Evolutionary conservation across 192 early-diverging fungal genomes (phyloP).

Genomic region (Podila minutissima): DNA sequence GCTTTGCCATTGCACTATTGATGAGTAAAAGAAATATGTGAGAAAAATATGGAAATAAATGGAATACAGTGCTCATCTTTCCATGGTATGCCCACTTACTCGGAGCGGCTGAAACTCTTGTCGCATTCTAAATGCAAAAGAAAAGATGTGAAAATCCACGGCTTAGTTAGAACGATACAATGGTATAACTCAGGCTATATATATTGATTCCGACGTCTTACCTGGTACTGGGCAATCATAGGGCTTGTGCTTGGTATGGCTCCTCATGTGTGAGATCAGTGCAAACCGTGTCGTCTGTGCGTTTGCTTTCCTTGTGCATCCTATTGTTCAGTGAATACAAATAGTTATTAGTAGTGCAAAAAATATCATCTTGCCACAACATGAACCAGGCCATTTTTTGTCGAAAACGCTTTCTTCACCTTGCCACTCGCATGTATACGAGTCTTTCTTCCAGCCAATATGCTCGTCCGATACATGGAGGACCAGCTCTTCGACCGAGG

Average conservation of each 20-base stretch:
- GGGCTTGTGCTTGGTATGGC: slow-evolving; percentile 69
- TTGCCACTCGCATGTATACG: slow-evolving; percentile 67
- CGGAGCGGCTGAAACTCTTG: slow-evolving; percentile 52
- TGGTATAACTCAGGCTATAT: too few species aligned
- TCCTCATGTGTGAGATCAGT: slow-evolving; percentile 67
- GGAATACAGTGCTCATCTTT: too few species aligned
- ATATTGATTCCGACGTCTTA: not conserved
- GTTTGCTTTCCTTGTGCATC: slow-evolving; percentile 57
- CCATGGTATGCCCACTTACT: slow-evolving; percentile 11
- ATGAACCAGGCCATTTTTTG: not conserved
- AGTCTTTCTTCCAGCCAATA: slow-evolving; percentile 65
- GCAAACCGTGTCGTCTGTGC: slow-evolving; percentile 66
- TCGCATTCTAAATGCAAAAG: slow-evolving; percentile 29
- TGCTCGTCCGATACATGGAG: slow-evolving; percentile 65
- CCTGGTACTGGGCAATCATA: slow-evolving; percentile 60
- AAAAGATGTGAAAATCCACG: not conserved
- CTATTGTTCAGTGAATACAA: not conserved
- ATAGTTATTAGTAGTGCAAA: not conserved
- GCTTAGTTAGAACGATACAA: not conserved
- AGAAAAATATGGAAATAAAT: not conserved
- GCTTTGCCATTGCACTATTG: slow-evolving; percentile 48
- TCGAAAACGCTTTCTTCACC: slow-evolving; percentile 7
- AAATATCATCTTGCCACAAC: not conserved
- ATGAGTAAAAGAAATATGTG: not conserved
- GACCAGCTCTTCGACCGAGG: slow-evolving; percentile 38